These are phyloP conservation scores for Porogramme epimiltina DNA, from an alignment of 1,284 basidiomycete genomes.

Conservation along the genomic window DNA sequence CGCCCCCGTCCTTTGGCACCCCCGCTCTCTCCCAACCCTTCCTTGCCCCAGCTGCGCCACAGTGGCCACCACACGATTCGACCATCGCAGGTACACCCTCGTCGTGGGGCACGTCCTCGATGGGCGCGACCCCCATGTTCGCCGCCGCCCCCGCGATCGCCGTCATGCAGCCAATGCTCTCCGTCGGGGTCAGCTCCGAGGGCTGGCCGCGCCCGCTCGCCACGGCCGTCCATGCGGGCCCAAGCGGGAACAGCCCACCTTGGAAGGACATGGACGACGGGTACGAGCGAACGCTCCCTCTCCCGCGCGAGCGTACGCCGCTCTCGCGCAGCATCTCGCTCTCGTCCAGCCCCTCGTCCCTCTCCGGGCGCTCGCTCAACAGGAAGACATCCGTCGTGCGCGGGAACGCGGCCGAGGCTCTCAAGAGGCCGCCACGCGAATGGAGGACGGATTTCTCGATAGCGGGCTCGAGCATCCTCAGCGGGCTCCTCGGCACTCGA, in stretches of 20 bases:
- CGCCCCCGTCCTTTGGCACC: too few species aligned
- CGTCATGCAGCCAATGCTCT: constrained; percentile 5
- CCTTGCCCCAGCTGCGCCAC: too few species aligned
- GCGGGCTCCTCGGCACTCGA: constrained; percentile 25
- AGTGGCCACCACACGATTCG: too few species aligned
- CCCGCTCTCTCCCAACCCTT: too few species aligned
- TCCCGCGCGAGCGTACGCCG: constrained; percentile 14
- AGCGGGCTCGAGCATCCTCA: constrained; percentile 23
- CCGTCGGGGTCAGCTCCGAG: constrained; percentile 5
- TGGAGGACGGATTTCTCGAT: constrained; percentile 39
- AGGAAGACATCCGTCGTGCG: constrained; percentile 21
- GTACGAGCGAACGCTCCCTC: constrained; percentile 2
- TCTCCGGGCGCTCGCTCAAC: constrained; percentile 12
- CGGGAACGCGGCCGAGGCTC: constrained; percentile 21
- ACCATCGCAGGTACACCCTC: too few species aligned
- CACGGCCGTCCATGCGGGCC: too few species aligned
- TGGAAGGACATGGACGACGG: constrained; percentile 9
- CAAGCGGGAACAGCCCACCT: constrained; percentile 1
- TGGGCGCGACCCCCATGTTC: constrained; percentile 11
- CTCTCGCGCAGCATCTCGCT: constrained; percentile 18
- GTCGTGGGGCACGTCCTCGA: constrained; percentile 4
- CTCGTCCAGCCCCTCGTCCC: constrained; percentile 19
- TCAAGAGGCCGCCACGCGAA: constrained; percentile 34
- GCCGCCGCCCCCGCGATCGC: constrained; percentile 12
- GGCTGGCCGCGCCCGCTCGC: constrained; percentile 17